Evolutionary conservation across 1,139 yeast genomes (phyloP).

Genomic region (Meyerozyma smithsonii): DNA sequence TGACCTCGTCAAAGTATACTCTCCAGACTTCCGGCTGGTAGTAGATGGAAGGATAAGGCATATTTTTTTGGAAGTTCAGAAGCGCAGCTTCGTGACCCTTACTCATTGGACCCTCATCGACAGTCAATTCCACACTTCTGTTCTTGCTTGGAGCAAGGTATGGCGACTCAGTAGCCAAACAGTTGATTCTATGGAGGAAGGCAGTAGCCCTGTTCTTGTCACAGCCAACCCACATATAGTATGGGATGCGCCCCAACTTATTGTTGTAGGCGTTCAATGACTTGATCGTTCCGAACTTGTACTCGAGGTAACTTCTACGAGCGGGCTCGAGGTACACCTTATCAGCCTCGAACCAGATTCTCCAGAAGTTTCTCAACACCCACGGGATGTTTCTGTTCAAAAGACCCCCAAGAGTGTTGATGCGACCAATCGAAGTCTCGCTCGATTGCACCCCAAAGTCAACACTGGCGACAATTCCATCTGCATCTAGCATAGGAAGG

Average conservation of each 20-base stretch:
- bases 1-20: conserved; percentile 70
- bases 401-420: conserved; percentile 71
- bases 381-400: conserved; percentile 70
- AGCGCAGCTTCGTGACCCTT: conserved; percentile 79
- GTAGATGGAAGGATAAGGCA: conserved; percentile 76
- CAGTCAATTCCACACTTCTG: conserved; percentile 14
- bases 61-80: conserved; percentile 53
- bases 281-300: conserved; percentile 74
- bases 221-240: conserved; percentile 80
- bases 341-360: conserved; percentile 84
- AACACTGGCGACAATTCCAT: conserved; percentile 63
- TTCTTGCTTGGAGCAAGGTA: conserved; percentile 58
- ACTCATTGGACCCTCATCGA: conserved; percentile 36
- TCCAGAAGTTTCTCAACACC: conserved; percentile 77
- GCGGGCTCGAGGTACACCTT: conserved; percentile 74
- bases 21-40: conserved; percentile 76
- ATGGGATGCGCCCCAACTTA: conserved; percentile 68
- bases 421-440: conserved; percentile 63
- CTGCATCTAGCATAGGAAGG: conserved; percentile 43
- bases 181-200: conserved; percentile 59
- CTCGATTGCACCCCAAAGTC: conserved; percentile 76
- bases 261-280: conserved; percentile 63
- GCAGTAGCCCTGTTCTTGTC: conserved; percentile 60
- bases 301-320: conserved; percentile 78
- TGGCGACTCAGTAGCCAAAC: conserved; percentile 76